Base-by-base conservation (phyloP, 176 grass and related monocot genomes). In the Rhynchospora breviuscula region DNA sequence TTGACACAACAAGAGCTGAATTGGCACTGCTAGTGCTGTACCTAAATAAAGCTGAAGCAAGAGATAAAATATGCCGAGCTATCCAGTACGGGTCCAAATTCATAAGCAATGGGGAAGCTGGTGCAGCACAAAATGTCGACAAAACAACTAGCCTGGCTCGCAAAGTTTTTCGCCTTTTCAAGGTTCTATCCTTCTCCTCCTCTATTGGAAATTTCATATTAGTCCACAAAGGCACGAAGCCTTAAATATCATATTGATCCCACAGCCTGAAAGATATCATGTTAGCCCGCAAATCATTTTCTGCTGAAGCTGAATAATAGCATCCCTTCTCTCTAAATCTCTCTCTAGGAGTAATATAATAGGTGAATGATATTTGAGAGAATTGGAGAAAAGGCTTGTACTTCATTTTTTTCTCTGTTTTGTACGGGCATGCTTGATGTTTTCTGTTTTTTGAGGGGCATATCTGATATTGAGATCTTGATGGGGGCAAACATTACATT, bases 1-100 rank as follows among this genome's bases (percentile, higher is more conserved):
- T 97, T 43, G 94, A 97, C 3, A 78, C 60, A 3, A 85, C 89
- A 11, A 84, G 91, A 81, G 94, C 81, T 14, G 94, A 97, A 83
- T 85, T 97, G 79, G 79, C 85, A 8, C 89, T 97, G 78, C 79
- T 93, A 60, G 87, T 97, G 79, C 49, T 97, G 2, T 97, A 91
- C 67, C 56, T 97, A 8, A 97, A 93, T 88, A 97, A 93, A 83
- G 94, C 94, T 8, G 94, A 97, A 35, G 91, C 89, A 56, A 93
- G 94, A 81, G 94, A 97, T 83, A 97, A 97, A 83, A 91, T 97
- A 18, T 93, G 91, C 13, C 47, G 94, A 74, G 91, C 94, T n/a
- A 90, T 97, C 64, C 94, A 97, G 10, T 97, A 97, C 53, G 94
- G 94, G 51, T 97, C 94, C 0, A 97, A 97, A 81, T 97, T 93